Evolutionary conservation across 108 stramenopile genomes (phyloP).

Genomic region (Thalassiosira profunda): DNA sequence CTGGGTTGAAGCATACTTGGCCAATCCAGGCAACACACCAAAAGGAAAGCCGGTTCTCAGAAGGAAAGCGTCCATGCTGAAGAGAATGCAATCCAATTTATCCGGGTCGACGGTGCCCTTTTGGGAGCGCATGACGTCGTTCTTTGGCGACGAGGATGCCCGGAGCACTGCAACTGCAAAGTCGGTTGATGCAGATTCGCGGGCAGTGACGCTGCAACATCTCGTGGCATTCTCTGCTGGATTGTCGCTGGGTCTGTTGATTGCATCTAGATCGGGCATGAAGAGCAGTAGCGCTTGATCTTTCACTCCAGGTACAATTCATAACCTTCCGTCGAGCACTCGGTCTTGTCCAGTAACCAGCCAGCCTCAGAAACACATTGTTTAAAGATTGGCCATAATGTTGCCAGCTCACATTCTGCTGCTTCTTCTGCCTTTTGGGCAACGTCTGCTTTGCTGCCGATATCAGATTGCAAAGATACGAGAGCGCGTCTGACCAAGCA

Average conservation of each 20-base stretch:
- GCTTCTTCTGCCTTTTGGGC: constrained; percentile 22
- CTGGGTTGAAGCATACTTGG: constrained; percentile 40
- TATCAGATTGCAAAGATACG: background rate
- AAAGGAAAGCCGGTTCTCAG: constrained; percentile 10
- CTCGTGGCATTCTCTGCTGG: background rate
- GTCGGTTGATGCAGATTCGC: background rate
- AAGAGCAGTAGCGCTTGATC: too few relatives aligned
- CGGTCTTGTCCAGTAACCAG: constrained; percentile 52
- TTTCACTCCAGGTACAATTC: constrained; percentile 27
- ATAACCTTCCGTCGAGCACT: constrained; percentile 29
- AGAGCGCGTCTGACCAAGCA: constrained; percentile 26
- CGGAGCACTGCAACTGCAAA: too few relatives aligned
- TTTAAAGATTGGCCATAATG: constrained; percentile 45
- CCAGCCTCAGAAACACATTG: constrained; percentile 22
- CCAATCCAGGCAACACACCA: constrained; percentile 13
- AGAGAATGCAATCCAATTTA: constrained; percentile 37
- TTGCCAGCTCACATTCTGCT: constrained; percentile 4
- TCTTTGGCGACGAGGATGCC: constrained; percentile 24
- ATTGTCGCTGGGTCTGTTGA: background rate
- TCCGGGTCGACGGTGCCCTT: constrained; percentile 23
- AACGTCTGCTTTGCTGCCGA: constrained; percentile 10
- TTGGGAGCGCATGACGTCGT: constrained; percentile 39
- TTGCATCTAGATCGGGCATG: background rate
- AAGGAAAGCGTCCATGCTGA: constrained; percentile 28
- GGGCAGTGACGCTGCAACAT: background rate